These are phyloP conservation scores for Galium porrigens DNA, from an alignment of 305 asterid species.

Conservation along the genomic window DNA sequence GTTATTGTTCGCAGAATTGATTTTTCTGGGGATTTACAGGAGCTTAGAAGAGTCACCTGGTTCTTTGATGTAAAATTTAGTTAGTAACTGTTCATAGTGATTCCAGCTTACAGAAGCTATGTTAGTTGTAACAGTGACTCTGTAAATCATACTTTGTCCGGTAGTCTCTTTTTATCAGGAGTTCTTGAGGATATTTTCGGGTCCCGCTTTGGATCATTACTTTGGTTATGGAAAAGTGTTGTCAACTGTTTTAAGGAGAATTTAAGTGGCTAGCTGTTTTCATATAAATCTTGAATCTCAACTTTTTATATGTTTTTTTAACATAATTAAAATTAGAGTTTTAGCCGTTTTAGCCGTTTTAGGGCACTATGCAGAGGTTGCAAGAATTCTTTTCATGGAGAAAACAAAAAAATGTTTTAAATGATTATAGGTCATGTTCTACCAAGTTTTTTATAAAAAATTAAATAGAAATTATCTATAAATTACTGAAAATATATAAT, in stretches of 20 bases:
- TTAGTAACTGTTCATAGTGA: slow-evolving; percentile 41
- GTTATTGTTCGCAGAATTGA: slow-evolving; percentile 2
- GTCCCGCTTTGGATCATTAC: background rate
- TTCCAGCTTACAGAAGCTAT: slow-evolving; percentile 33
- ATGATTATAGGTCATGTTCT: no score
- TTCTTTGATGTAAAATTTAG: slow-evolving; percentile 44
- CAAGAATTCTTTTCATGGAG: no score
- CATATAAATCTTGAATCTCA: background rate
- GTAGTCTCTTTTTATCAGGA: background rate
- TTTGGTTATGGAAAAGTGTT: background rate
- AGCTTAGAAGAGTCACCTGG: slow-evolving; percentile 15
- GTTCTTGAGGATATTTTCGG: background rate
- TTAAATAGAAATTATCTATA: no score
- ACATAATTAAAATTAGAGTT: background rate
- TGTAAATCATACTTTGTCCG: background rate
- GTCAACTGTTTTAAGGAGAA: background rate
- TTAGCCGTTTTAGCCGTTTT: no score
- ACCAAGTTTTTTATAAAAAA: no score
- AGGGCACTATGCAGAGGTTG: no score
- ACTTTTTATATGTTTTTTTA: no score
- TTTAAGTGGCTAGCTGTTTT: background rate
- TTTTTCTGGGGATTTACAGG: slow-evolving; percentile 23
- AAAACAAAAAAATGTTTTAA: no score
- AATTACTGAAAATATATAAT: no score
- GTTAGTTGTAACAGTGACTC: slow-evolving; percentile 10